Evolutionary conservation across 2,329 filamentous ascomycete genomes (phyloP).

Genomic region (Penicillium sp.): DNA sequence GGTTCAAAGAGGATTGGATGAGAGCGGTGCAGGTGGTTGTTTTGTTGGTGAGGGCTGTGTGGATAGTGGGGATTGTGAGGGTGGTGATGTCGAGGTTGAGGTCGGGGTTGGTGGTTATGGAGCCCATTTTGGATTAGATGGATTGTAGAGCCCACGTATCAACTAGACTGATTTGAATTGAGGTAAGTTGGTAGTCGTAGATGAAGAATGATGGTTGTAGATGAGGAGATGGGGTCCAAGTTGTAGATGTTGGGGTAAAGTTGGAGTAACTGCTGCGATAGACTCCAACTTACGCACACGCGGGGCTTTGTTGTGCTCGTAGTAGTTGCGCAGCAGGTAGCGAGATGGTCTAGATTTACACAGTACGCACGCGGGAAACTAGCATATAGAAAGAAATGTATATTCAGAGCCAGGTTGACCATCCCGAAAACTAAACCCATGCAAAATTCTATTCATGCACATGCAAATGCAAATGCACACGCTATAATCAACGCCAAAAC

Average conservation of each 20-base stretch:
- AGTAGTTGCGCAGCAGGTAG: no score
- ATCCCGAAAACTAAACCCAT: background rate
- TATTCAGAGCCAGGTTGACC: background rate
- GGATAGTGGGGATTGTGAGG: conserved; percentile 60
- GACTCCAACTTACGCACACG: background rate
- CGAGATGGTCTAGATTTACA: background rate
- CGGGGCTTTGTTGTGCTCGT: background rate
- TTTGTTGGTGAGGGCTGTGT: conserved; percentile 56
- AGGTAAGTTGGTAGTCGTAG: background rate
- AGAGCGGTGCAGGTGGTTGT: conserved; percentile 57
- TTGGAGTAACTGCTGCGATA: background rate
- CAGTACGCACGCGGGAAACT: no score
- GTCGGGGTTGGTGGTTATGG: background rate
- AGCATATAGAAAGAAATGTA: background rate
- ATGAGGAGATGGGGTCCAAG: background rate
- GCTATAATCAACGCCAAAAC: background rate
- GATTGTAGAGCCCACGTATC: background rate
- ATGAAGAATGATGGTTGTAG: background rate
- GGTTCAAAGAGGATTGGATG: conserved; percentile 57
- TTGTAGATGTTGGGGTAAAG: background rate
- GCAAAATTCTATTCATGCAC: conserved; percentile 4
- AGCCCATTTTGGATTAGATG: background rate
- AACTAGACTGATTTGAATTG: no score
- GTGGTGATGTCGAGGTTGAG: conserved; percentile 36
- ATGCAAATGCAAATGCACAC: conserved; percentile 1